Evolutionary conservation across 352 stramenopile species (phyloP).

Genomic region (Peronospora belbahrii): DNA sequence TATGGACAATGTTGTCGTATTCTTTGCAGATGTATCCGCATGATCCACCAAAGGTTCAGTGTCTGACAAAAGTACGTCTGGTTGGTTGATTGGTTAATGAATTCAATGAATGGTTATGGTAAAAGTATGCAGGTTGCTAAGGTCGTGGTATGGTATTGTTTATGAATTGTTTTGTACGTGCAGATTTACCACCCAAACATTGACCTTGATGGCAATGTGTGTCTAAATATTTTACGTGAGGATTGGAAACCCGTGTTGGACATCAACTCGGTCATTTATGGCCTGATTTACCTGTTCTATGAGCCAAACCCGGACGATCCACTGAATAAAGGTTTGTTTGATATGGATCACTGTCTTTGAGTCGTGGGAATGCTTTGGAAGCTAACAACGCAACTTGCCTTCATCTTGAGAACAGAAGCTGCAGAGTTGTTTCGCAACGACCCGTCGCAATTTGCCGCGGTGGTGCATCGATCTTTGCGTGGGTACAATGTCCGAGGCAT

Average conservation of each 20-base stretch:
- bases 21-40: conserved; percentile 87
- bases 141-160: not conserved
- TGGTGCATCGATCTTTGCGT: conserved; percentile 83
- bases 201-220: conserved; percentile 97
- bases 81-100: too few species aligned
- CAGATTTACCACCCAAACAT: conserved; percentile 99
- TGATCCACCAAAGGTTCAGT: conserved; percentile 96
- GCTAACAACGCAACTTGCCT: conserved; percentile 1
- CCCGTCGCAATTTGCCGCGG: conserved; percentile 85
- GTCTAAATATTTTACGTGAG: conserved; percentile 95
- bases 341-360: not conserved
- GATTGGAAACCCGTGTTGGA: conserved; percentile 99
- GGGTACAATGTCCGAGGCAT: conserved; percentile 79
- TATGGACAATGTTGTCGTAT: not conserved
- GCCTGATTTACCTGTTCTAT: conserved; percentile 99
- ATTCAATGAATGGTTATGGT: not conserved
- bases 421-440: conserved; percentile 95
- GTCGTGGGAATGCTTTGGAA: not conserved
- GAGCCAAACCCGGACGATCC: conserved; percentile 98
- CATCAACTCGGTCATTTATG: conserved; percentile 99
- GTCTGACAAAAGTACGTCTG: conserved; percentile 84
- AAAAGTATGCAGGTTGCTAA: conserved; percentile 6
- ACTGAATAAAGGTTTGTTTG: conserved; percentile 86
- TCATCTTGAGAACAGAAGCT: conserved; percentile 67
- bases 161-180: not conserved